Conservation (phyloP, 139 green algal genomes). For the Nannochloris sp. region DNA sequence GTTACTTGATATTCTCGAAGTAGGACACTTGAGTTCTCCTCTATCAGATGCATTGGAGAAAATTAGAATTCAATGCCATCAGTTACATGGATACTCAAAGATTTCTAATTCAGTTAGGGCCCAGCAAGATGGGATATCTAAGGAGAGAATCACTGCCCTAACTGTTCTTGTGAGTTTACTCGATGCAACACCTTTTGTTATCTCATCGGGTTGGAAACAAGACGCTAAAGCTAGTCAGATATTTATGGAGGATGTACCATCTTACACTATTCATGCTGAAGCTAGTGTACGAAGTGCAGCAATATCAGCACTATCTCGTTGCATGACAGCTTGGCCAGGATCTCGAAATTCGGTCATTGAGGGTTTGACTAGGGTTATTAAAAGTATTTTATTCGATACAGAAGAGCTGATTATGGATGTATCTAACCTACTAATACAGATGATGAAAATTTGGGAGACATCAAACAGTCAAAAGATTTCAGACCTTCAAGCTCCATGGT, state of each 20-base stretch:
- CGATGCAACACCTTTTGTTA: slow-evolving; percentile 41
- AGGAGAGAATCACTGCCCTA: slow-evolving; percentile 29
- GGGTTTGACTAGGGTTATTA: slow-evolving; percentile 37
- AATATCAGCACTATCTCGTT: slow-evolving; percentile 32
- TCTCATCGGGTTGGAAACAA: slow-evolving; percentile 46
- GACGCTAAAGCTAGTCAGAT: neutral
- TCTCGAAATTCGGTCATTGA: slow-evolving; percentile 51
- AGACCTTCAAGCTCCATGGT: neutral
- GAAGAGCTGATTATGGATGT: slow-evolving; percentile 31
- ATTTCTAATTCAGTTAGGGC: slow-evolving; percentile 10
- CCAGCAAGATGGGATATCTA: slow-evolving; percentile 5
- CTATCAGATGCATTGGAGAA: slow-evolving; percentile 25
- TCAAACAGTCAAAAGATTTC: neutral
- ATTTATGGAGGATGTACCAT: slow-evolving; percentile 32
- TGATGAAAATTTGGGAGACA: neutral
- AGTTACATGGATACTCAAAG: slow-evolving; percentile 26
- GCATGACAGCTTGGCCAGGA: slow-evolving; percentile 42
- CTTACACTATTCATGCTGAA: slow-evolving; percentile 41
- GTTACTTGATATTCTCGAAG: slow-evolving; percentile 32
- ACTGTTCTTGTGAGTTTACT: slow-evolving; percentile 45
- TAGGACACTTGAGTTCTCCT: slow-evolving; percentile 17
- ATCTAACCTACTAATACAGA: neutral
- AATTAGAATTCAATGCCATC: slow-evolving; percentile 40
- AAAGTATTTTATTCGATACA: slow-evolving; percentile 56
- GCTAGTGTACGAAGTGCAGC: slow-evolving; percentile 3